Conservation (phyloP, 140 eudicot genomes). For the Senecio squalidus region DNA sequence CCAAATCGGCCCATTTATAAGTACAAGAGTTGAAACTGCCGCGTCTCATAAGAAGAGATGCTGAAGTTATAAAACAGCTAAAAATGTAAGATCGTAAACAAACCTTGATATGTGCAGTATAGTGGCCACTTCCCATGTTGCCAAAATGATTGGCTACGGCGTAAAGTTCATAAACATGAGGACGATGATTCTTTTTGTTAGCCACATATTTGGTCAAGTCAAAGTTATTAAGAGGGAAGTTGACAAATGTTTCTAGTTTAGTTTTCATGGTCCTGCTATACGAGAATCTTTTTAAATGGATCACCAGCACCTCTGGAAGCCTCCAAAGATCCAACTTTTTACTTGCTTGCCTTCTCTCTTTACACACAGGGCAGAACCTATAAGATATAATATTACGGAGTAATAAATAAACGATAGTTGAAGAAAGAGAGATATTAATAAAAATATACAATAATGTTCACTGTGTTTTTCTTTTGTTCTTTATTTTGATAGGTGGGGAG, state of each 20-base stretch:
- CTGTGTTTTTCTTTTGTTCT: not conserved
- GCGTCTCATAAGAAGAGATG: too few relatives aligned
- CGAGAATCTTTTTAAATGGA: conserved; percentile 89
- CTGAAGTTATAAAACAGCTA: too few relatives aligned
- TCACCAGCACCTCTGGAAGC: conserved; percentile 88
- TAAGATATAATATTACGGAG: conserved; percentile 7
- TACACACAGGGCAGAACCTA: conserved; percentile 91
- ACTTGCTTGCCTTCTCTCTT: conserved; percentile 92
- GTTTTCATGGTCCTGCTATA: conserved; percentile 80
- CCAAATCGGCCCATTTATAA: too few relatives aligned
- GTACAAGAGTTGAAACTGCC: too few relatives aligned
- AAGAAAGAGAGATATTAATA: not conserved
- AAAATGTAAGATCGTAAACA: conserved; percentile 13
- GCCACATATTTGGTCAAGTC: conserved; percentile 83
- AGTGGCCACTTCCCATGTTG: conserved; percentile 92
- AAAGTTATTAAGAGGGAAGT: conserved; percentile 79
- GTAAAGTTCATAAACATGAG: conserved; percentile 82
- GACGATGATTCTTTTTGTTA: conserved; percentile 57
- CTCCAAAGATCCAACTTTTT: conserved; percentile 98
- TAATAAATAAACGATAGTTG: not conserved
- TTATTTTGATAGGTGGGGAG: conserved; percentile 1
- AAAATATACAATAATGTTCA: not conserved
- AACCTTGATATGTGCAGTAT: conserved; percentile 90
- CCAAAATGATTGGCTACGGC: conserved; percentile 92
- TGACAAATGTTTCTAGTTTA: conserved; percentile 77